Base-by-base conservation (phyloP, 805 yeast species). In the Wickerhamiella siamensis region DNA sequence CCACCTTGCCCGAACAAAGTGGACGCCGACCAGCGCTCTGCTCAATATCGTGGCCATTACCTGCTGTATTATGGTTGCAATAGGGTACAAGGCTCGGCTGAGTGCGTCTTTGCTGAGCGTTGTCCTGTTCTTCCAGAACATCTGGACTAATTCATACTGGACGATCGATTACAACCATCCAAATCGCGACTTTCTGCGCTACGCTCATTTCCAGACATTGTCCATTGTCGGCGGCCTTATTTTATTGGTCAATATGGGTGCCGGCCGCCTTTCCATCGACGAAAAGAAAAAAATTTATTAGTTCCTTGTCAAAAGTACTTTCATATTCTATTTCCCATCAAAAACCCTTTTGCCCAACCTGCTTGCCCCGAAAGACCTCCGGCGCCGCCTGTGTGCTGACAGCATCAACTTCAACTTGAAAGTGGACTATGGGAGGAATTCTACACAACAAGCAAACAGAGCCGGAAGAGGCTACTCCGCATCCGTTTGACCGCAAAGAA, bases 211-310 rank as follows among this genome's bases (percentile, higher is more conserved):
- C 72, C 98, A 91, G 66, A 84, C 94, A 32, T 69, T 88, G 58
- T 80, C 94, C 44, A 88, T 88, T 58, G 87, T 88, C 39, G 98
- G 98, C 44, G 98, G 97, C 1, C 72, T 88, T 48, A 65, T 88
- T 47, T 67, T 91, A 51, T 83, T 91, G 47, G 95, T 83, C 45
- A 84, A 82, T 64, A 83, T 95, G 3, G 98, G 98, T 47, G 97
- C 97, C 24, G 98, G 98, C 39, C 87, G 82, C 53, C 70, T 88
- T 49, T 82, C 94, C 21, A 66, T 88, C 44, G 98, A 88, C 57
- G 96, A 86, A 61, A 88, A 91, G 79, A 87, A 88, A 69, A 88
- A 88, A 70, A 77, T 83, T 45, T 83, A 81, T 59, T 84, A 64
- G 22, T 20, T 8, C 17, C 17, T 9, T 12, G 15, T 14, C 33